Evolutionary conservation across 169 alveolate species (phyloP), one percentile per base, ranked within the genome.

Genomic region (Plasmodium chabaudi): DNA sequence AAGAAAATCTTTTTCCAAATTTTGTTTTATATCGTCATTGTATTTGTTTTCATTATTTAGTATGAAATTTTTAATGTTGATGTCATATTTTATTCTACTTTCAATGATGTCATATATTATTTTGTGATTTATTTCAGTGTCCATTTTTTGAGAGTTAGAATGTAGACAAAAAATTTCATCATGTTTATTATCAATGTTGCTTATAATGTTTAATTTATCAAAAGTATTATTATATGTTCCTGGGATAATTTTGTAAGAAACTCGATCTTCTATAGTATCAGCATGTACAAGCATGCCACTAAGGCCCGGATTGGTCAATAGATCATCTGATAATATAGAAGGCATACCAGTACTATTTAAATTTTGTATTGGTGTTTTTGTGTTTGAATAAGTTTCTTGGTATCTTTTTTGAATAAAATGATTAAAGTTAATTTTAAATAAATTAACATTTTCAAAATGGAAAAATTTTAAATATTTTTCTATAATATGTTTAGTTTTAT

Each of bases 11-110:
- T 49, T 60, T 49, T 86, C 87, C 5, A 69, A 39, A 19, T 59
- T 69, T 9, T 68, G 55, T 70, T 70, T 70, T 27, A 34, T 60
- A 34, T 86, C 87, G 69, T 86, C 91, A 42, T 51, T 68, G 19
- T 60, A 27, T 44, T 13, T 27, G 19, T 67, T 34, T 9, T 27
- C 49, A 27, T 17, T 75, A 39, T 64, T 27, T 21, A 69, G 25
- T 6, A 86, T 21, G 21, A 44, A 70, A 70, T 86, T 70, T 69
- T 86, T 86, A 55, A 86, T 27, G 21, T 69, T 72, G 46, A 69
- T 70, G 55, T 86, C 56, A 72, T 86, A 86, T 47, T 69, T 63
- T 12, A 86, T 39, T 70, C 91, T 57, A 19, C 25, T 42, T 44
- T 70, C 70, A 46, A 86, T 6, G 12, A 86, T 70, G n/a, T 60